A percentile compares a stretch with the other conserved stretches of the same genome.
phyloP scores from a whole-genome alignment of 2,329 filamentous ascomycete genomes.

The Calonectria honghensis region DNA sequence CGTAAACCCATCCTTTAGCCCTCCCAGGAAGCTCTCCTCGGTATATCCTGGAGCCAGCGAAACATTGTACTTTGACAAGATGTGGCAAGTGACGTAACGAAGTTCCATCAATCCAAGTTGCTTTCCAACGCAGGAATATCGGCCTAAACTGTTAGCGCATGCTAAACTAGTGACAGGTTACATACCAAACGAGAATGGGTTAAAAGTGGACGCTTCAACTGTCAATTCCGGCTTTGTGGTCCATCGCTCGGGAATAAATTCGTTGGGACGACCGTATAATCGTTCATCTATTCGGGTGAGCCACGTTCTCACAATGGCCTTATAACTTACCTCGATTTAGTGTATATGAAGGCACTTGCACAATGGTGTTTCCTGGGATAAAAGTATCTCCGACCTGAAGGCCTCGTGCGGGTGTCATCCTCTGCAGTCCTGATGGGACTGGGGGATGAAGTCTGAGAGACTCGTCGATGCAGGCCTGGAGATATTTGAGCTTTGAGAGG shows the following conservation, averaged over 20 bases:
- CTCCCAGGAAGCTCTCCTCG: not conserved
- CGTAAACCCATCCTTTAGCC: conserved; percentile 11
- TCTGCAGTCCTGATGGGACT: conserved; percentile 36
- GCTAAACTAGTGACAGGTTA: not conserved
- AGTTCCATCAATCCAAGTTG: conserved; percentile 48
- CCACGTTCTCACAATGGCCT: not conserved
- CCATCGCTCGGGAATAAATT: conserved; percentile 47
- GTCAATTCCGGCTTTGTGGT: conserved; percentile 39
- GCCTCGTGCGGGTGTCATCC: conserved; percentile 13
- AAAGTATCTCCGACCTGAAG: conserved; percentile 14
- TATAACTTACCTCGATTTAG: conserved; percentile 38
- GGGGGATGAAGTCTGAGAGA: conserved; percentile 44
- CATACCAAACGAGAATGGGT: conserved; percentile 43
- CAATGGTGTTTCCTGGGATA: conserved; percentile 27
- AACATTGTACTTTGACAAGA: conserved; percentile 40
- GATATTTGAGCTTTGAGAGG: conserved; percentile 36
- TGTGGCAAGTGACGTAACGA: conserved; percentile 28
- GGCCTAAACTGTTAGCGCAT: not conserved
- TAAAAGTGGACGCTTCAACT: conserved; percentile 35
- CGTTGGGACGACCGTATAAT: conserved; percentile 37
- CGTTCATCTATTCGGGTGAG: conserved; percentile 34
- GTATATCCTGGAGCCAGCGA: conserved; percentile 16
- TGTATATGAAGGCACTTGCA: conserved; percentile 25
- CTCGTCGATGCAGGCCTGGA: conserved; percentile 48
- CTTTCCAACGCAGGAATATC: conserved; percentile 46